Conservation (phyloP, 106 monocot species). For the Acorus gramineus region DNA sequence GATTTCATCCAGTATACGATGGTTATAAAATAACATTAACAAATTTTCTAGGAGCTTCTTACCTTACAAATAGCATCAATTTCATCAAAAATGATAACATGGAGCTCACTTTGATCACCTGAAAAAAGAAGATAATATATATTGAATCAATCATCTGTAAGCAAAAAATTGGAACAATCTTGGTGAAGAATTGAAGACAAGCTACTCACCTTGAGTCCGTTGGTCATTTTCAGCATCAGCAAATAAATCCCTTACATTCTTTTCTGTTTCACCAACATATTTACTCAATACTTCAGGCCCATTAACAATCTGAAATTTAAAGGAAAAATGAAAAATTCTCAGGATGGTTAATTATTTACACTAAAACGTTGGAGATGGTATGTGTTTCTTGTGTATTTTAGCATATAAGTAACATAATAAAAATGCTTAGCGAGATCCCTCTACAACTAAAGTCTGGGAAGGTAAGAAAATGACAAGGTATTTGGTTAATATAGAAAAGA, state of each 20-base stretch:
- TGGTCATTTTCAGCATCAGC: conserved; percentile 98
- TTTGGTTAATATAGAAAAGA: too few species aligned
- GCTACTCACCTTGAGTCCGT: conserved; percentile 47
- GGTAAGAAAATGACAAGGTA: too few species aligned
- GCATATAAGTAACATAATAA: too few species aligned
- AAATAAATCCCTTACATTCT: conserved; percentile 99
- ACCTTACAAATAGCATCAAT: conserved; percentile 99
- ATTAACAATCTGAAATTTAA: conserved; percentile 79
- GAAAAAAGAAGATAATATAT: conserved; percentile 14
- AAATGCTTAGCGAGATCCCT: too few species aligned
- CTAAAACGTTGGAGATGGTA: neutral
- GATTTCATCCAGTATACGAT: too few species aligned
- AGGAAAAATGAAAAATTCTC: neutral
- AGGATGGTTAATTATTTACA: neutral
- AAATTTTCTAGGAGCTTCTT: neutral
- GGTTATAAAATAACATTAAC: too few species aligned
- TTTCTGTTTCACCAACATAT: conserved; percentile 97
- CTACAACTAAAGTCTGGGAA: too few species aligned
- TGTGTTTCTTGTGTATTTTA: neutral
- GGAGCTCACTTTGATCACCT: conserved; percentile 98
- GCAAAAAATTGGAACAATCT: neutral
- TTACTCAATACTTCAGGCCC: conserved; percentile 99
- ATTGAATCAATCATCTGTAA: neutral
- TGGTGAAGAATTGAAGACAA: conserved; percentile 1
- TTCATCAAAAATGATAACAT: conserved; percentile 99